These are phyloP conservation scores for Leccinum subgranulosum DNA, from an alignment of 768 basidiomycete genomes.

Conservation along the genomic window DNA sequence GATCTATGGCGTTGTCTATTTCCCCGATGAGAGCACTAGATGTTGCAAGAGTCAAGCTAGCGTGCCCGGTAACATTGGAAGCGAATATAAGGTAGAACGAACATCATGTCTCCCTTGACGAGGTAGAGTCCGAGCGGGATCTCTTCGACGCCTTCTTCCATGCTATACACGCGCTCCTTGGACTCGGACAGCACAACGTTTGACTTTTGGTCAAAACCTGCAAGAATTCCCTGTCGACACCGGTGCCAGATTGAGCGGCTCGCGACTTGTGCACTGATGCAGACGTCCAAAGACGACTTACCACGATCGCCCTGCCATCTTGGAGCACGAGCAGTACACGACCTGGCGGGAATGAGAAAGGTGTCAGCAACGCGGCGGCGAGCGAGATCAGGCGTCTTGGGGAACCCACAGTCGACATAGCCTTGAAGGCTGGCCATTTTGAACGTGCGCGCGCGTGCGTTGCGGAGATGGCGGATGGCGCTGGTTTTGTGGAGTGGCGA, in stretches of 20 bases:
- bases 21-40: slow-evolving; percentile 76
- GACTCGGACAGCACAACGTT: slow-evolving; percentile 95
- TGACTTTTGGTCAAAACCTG: slow-evolving; percentile 92
- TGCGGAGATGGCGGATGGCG: slow-evolving; percentile 2
- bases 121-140: slow-evolving; percentile 92
- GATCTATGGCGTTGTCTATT: slow-evolving; percentile 80
- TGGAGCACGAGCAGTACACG: slow-evolving; percentile 37
- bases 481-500: neutral
- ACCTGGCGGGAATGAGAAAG: neutral
- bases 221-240: slow-evolving; percentile 72
- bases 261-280: neutral
- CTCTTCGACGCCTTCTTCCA: slow-evolving; percentile 92
- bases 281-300: slow-evolving; percentile 36
- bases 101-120: slow-evolving; percentile 99
- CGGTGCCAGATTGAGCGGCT: neutral
- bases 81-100: slow-evolving; percentile 33
- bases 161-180: slow-evolving; percentile 88
- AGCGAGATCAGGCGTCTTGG: neutral
- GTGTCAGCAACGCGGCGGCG: neutral
- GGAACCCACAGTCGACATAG: slow-evolving; percentile 78
- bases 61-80: neutral
- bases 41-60: neutral
- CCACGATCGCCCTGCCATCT: slow-evolving; percentile 94
- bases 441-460: slow-evolving; percentile 17
- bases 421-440: slow-evolving; percentile 65